Conservation (phyloP, 495 filamentous ascomycete species). For the Penicillium robsamsonii region DNA sequence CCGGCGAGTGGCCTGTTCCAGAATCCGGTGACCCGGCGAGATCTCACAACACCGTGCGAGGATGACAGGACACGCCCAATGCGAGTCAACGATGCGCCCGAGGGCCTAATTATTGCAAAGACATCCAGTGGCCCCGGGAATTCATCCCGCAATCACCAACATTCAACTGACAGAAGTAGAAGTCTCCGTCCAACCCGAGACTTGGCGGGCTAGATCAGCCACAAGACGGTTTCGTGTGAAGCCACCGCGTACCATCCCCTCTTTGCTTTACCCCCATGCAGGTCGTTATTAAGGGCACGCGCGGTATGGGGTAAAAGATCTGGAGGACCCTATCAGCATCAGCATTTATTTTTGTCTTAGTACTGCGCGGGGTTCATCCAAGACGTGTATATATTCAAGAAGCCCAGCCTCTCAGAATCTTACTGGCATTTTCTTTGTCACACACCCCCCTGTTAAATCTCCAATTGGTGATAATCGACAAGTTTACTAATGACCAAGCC, state of each 20-base stretch:
- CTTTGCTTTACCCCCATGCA: constrained; percentile 8
- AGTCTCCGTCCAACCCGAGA: constrained; percentile 26
- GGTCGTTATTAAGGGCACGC: not conserved
- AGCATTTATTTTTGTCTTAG: not conserved
- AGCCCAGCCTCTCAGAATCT: constrained; percentile 10
- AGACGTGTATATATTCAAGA: constrained; percentile 9
- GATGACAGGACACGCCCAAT: constrained; percentile 27
- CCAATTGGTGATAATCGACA: not conserved
- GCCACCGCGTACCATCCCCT: constrained; percentile 18
- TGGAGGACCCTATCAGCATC: constrained; percentile 1
- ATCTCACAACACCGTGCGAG: constrained; percentile 32
- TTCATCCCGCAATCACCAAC: constrained; percentile 9
- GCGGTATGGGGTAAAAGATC: not conserved
- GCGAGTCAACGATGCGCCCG: constrained; percentile 15
- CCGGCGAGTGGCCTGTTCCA: constrained; percentile 31
- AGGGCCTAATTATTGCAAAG: constrained; percentile 16
- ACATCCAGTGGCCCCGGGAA: constrained; percentile 20
- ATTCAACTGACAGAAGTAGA: constrained; percentile 10
- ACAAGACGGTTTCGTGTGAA: constrained; percentile 20
- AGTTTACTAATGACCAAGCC: not conserved
- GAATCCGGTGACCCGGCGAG: constrained; percentile 36
- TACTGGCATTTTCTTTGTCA: constrained; percentile 10
- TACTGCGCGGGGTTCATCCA: not conserved
- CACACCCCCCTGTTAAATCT: constrained; percentile 2
- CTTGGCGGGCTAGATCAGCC: constrained; percentile 30